A percentile compares a stretch with the other conserved stretches of the same genome.
These are phyloP conservation scores for Paecilomyces fulvus DNA, from an alignment of 2,329 filamentous ascomycete species.

Conservation along the genomic window DNA sequence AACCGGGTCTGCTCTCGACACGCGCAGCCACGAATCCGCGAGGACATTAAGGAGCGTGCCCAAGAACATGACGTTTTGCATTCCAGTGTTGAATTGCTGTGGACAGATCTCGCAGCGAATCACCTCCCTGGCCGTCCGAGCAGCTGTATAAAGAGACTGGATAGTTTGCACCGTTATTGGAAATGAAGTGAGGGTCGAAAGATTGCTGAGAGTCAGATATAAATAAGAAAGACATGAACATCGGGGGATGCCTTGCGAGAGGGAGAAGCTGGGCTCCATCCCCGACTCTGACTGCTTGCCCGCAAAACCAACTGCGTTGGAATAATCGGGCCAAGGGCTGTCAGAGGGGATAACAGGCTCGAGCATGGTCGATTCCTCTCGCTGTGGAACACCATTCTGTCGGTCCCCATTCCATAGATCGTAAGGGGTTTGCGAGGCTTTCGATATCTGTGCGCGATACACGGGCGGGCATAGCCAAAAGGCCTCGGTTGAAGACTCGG, in stretches of 20 bases:
- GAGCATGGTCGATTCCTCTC: constrained; percentile 15
- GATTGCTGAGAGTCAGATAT: constrained; percentile 36
- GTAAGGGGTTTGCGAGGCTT: constrained; percentile 2
- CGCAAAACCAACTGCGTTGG: constrained; percentile 18
- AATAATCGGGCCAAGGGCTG: constrained; percentile 35
- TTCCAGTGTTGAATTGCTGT: constrained; percentile 30
- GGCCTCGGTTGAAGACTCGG: constrained; percentile 12
- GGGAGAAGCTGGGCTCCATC: constrained; percentile 11
- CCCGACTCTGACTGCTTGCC: constrained; percentile 8
- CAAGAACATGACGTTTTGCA: constrained; percentile 41
- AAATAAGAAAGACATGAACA: constrained; percentile 35
- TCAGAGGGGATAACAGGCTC: constrained; percentile 20
- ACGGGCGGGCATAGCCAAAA: constrained; percentile 21
- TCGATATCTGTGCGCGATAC: constrained; percentile 11
- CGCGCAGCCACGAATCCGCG: constrained; percentile 36
- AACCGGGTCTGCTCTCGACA: constrained; percentile 26
- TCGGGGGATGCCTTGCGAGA: constrained; percentile 13
- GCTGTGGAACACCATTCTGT: background rate
- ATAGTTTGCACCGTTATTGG: constrained; percentile 35
- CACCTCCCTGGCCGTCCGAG: constrained; percentile 32
- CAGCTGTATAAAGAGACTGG: constrained; percentile 34
- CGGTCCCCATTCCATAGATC: background rate
- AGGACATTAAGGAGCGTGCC: constrained; percentile 37
- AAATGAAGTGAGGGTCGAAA: constrained; percentile 34
- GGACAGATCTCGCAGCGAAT: constrained; percentile 37